Percentiles rank a stretch among this genome's conserved stretches.
phyloP scores from a whole-genome alignment of 768 basidiomycete species.

The Lenzites betulinus region DNA sequence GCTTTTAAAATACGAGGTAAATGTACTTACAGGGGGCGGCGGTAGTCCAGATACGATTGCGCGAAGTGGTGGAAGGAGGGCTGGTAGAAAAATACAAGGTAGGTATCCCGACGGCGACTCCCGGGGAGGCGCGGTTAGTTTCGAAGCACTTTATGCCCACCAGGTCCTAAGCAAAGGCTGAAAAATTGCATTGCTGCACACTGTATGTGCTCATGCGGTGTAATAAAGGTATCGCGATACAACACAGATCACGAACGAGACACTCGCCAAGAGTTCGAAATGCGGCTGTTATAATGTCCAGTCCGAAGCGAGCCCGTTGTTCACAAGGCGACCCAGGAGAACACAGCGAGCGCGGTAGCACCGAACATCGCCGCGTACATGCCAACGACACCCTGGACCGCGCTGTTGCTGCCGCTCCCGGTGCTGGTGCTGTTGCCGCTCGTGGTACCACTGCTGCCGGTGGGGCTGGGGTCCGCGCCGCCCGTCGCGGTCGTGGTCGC shows the following conservation, averaged over 20 bases:
- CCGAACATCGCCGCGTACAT: slow-evolving; percentile 3
- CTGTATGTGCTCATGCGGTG: background rate
- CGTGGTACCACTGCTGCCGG: background rate
- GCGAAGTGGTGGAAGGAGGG: no score
- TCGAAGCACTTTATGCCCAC: no score
- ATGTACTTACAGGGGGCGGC: no score
- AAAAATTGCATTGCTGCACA: background rate
- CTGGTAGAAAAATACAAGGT: no score
- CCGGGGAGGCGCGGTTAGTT: no score
- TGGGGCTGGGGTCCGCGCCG: background rate
- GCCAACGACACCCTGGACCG: background rate
- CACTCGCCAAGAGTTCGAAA: background rate
- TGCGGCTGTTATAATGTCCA: background rate
- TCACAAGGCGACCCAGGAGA: slow-evolving; percentile 8
- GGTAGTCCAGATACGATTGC: no score
- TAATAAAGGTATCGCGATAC: background rate
- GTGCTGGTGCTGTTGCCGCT: background rate
- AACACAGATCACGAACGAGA: background rate
- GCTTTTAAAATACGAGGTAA: no score
- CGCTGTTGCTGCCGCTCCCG: background rate
- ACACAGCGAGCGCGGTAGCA: slow-evolving; percentile 6
- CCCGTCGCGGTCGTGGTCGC: slow-evolving; percentile 2
- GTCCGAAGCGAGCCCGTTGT: background rate
- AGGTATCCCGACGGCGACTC: no score
- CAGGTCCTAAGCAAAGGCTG: background rate